Percentiles rank a stretch among this genome's conserved stretches.
Evolutionary conservation across 164 flowering plant species (phyloP).

Genomic region (Cinnamomum micranthum): DNA sequence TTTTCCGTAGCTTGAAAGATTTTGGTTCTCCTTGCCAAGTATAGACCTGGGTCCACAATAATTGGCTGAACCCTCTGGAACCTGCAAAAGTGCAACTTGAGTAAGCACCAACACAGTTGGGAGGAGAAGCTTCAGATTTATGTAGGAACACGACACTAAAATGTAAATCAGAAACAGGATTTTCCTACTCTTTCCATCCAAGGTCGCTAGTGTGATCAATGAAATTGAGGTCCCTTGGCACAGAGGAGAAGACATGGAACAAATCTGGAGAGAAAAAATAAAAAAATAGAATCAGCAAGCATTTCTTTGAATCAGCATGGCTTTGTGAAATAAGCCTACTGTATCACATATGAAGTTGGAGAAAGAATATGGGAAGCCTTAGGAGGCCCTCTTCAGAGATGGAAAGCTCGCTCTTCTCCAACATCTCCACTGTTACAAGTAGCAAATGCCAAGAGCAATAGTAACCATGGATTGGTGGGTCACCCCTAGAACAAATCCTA

Average conservation of each 20-base stretch:
- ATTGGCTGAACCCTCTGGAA: slow-evolving; percentile 61
- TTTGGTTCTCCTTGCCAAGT: slow-evolving; percentile 67
- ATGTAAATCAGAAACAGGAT: neutral
- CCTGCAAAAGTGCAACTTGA: slow-evolving; percentile 29
- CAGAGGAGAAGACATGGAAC: slow-evolving; percentile 78
- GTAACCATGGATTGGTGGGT: neutral
- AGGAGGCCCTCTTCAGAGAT: neutral
- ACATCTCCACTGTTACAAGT: neutral
- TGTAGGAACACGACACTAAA: neutral
- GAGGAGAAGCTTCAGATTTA: neutral
- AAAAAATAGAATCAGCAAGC: neutral
- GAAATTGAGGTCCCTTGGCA: slow-evolving; percentile 80
- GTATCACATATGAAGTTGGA: neutral
- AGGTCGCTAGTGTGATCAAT: slow-evolving; percentile 94
- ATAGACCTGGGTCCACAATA: slow-evolving; percentile 74
- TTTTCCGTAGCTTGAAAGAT: slow-evolving; percentile 84
- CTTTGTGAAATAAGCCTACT: no score
- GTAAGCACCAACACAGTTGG: neutral
- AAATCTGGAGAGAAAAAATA: slow-evolving; percentile 49
- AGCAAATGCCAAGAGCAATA: neutral
- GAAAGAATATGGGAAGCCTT: neutral
- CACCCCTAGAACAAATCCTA: neutral
- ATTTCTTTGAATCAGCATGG: no score
- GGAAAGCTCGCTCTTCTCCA: neutral
- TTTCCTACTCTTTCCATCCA: slow-evolving; percentile 98